A percentile compares a stretch with the other conserved stretches of the same genome.
phyloP scores from a whole-genome alignment of 2,329 filamentous ascomycete species.

The Pseudocercospora fuligena region DNA sequence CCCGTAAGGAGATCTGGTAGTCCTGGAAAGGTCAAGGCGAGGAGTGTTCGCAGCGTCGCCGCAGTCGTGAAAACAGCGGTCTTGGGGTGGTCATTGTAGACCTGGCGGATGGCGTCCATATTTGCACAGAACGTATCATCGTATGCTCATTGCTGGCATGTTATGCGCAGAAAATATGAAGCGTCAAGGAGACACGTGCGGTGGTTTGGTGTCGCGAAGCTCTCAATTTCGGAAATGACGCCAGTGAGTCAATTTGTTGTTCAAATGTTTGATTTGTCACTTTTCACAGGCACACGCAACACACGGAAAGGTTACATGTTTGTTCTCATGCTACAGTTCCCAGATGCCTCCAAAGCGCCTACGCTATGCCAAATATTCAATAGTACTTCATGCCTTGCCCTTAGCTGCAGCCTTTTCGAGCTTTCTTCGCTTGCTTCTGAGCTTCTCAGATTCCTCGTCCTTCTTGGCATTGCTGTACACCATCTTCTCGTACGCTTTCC shows the following conservation, averaged over 20 bases:
- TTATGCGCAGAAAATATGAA: background rate
- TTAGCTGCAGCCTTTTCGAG: constrained; percentile 61
- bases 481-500: constrained; percentile 98
- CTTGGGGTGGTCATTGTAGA: constrained; percentile 51
- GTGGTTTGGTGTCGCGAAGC: background rate
- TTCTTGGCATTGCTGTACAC: constrained; percentile 92
- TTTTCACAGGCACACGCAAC: background rate
- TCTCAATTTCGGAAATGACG: background rate
- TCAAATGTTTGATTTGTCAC: background rate
- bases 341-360: background rate
- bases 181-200: background rate
- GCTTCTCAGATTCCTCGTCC: constrained; percentile 84
- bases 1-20: constrained; percentile 84
- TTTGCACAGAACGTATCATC: constrained; percentile 16
- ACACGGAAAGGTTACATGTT: too few species aligned
- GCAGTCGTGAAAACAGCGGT: constrained; percentile 74
- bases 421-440: constrained; percentile 88
- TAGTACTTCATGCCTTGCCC: background rate
- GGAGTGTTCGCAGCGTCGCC: constrained; percentile 75
- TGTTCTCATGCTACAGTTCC: background rate
- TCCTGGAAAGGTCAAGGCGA: constrained; percentile 80
- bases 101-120: constrained; percentile 33
- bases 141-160: constrained; percentile 20
- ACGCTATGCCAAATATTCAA: background rate
- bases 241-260: background rate